Base-by-base conservation (phyloP, 2,329 filamentous ascomycete genomes). In the Plectosphaerella sp. region DNA sequence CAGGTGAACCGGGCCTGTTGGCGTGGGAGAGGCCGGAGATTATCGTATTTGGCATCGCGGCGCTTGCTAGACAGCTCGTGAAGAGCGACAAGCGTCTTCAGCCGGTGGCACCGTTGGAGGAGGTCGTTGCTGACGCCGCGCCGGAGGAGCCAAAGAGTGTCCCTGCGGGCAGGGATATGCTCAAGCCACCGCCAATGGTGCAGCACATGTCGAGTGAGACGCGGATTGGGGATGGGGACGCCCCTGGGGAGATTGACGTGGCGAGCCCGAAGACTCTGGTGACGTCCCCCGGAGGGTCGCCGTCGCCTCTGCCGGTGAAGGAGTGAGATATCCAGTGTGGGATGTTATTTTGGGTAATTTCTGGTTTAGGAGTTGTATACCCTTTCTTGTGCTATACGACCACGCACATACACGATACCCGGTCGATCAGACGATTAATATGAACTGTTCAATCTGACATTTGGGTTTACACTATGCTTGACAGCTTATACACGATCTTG, bases 11-110 rank as follows among this genome's bases (percentile, higher is more conserved):
- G 0, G 75, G 76, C 0, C 63, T 80, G 35, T 57, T 81, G 35
- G 70, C 73, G 11, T 78, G 75, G 72, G 76, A 79, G 53, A 64
- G 71, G 15, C 76, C 77, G 2, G 72, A 76, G 33, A 58, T 76
- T 37, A 73, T 80, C 51, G 58, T 64, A 0, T 58, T 67, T 3
- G 78, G 77, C 0, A 66, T 70, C 3, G 64, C 70, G 35, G 69
- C 65, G 4, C 62, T 80, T 35, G 70, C 72, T 1, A 66, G 65
- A 50, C 67, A 66, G 3, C 59, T 79, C 9, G 28, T 76, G 14
- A 63, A 59, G 22, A 54, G 57, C 8, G 73, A 78, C 50, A 58
- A 59, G 37, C 66, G 72, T 15, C 66, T 79, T n/a, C 61, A 60
- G 22, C 55, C 15, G 28, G 61, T 0, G 54, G 63, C 57, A 1